These are phyloP conservation scores for Penicillium alfredii DNA, from an alignment of 495 filamentous ascomycete species.

Conservation along the genomic window DNA sequence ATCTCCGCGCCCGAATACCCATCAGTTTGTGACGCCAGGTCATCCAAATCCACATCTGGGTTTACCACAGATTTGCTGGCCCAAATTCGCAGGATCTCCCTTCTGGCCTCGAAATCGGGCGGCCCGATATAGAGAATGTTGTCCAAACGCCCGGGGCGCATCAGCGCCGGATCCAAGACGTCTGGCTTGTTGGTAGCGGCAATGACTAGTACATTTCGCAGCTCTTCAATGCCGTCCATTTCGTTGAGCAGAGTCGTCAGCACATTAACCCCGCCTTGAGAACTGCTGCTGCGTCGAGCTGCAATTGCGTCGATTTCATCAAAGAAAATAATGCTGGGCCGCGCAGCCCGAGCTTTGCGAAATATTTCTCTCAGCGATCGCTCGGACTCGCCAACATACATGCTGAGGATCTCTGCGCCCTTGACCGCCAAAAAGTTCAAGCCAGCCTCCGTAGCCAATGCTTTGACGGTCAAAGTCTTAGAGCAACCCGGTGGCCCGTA, in stretches of 20 bases:
- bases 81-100: constrained; percentile 69
- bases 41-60: constrained; percentile 58
- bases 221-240: constrained; percentile 88
- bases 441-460: constrained; percentile 83
- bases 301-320: constrained; percentile 96
- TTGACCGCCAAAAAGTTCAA: constrained; percentile 95
- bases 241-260: constrained; percentile 90
- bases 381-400: constrained; percentile 98
- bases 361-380: constrained; percentile 84
- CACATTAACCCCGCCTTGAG: constrained; percentile 63
- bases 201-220: constrained; percentile 82
- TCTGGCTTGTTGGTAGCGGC: constrained; percentile 93
- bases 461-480: constrained; percentile 90
- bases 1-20: constrained; percentile 90
- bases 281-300: constrained; percentile 55
- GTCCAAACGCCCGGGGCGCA: constrained; percentile 84
- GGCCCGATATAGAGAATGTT: constrained; percentile 85
- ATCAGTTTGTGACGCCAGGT: constrained; percentile 64
- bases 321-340: constrained; percentile 94
- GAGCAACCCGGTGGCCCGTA: constrained; percentile 96
- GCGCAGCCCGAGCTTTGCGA: constrained; percentile 75
- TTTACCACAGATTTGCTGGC: constrained; percentile 53
- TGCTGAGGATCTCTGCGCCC: constrained; percentile 91
- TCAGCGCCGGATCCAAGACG: constrained; percentile 74
- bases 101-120: constrained; percentile 68